Evolutionary conservation across 2,329 filamentous ascomycete genomes (phyloP), one percentile per base, ranked within the genome.

Genomic region (Talaromyces sp.): DNA sequence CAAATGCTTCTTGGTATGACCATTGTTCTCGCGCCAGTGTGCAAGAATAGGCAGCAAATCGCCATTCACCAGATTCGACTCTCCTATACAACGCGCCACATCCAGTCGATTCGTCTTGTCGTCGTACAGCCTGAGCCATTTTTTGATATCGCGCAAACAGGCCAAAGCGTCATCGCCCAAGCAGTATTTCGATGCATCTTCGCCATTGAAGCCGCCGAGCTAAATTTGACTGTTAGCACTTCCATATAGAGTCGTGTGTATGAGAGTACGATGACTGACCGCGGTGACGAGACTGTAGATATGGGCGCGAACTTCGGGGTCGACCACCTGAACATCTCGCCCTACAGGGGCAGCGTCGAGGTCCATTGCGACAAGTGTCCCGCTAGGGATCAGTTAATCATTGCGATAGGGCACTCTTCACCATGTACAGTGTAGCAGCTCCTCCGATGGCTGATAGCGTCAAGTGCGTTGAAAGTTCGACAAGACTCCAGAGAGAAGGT

Each of bases 81-180:
- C 92, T 71, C 92, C 89, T 67, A 98, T 82, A 74, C 92, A 97
- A 77, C 95, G 85, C 64, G 94, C 93, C 63, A 99, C 95, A 73
- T 99, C 95, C 82, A 96, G 89, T 67, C 94, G 89, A 73, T 96
- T 96, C 66, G 89, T 87, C 74, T 96, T 96, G 73, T 96, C 91
- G 75, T 97, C 93, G 81, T 95, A 95, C 65, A 96, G 87, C 68
- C 92, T 92, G 67, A 99, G 84, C 95, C 95, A 99, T 85, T 89
- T 89, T 73, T 95, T 94, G 60, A 99, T 83, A 77, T 99, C 95
- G 65, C 94, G 92, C 61, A 99, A 82, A 71, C 93, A 95, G 62
- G 95, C 91, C 63, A 96, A 82, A 12, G 93, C 94, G 73, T 97
- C 94, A 76, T 98, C 94, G 76, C 95, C 95, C 40, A 98, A 87